phyloP scores from a whole-genome alignment of 78 protist species.

The Dictyostelium discoideum region dicty_2.7 NC_007091.3:2185501-2186000 shows the following conservation, averaged over 20 bases:
- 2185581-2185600: neutral
- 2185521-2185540: neutral
- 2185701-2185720: neutral
- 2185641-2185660: neutral
- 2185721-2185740: neutral
- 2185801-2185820: neutral
- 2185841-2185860: neutral
- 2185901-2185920: neutral
- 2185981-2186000: neutral
- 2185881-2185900: neutral
- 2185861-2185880: neutral
- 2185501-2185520: neutral
- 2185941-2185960: neutral
- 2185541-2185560: neutral
- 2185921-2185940: neutral
- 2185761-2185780: neutral
- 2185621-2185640: neutral
- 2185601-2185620: neutral
- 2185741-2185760: slow-evolving; percentile 5
- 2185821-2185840: neutral
- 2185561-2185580: neutral
- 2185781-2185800: neutral
- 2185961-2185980: neutral
- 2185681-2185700: neutral
- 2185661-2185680: neutral